phyloP scores from a whole-genome alignment of 2,329 filamentous ascomycete species.

The Lachnellula occidentalis region DNA sequence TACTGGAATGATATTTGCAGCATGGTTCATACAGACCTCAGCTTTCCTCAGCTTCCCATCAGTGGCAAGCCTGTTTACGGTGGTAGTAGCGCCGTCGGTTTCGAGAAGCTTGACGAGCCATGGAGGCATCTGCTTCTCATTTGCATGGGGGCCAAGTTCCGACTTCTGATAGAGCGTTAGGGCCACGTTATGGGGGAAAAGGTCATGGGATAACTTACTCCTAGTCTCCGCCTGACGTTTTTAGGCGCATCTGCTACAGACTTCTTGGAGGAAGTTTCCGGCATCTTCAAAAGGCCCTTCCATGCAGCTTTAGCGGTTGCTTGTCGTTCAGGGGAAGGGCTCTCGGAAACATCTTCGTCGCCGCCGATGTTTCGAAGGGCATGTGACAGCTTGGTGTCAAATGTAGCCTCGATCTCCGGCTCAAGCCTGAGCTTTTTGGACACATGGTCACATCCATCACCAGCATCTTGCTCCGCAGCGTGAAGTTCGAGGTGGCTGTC shows the following conservation, averaged over 20 bases:
- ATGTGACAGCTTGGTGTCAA: slow-evolving; percentile 24
- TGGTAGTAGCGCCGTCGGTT: slow-evolving; percentile 48
- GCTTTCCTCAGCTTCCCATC: slow-evolving; percentile 39
- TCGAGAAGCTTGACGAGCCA: slow-evolving; percentile 61
- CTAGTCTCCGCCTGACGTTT: slow-evolving; percentile 24
- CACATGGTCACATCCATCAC: slow-evolving; percentile 7
- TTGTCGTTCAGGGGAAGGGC: slow-evolving; percentile 15
- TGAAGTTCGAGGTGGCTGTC: slow-evolving; percentile 57
- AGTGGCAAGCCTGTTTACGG: slow-evolving; percentile 43
- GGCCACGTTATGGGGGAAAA: slow-evolving; percentile 8
- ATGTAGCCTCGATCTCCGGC: slow-evolving; percentile 11
- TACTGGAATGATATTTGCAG: slow-evolving; percentile 52
- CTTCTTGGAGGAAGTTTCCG: slow-evolving; percentile 14
- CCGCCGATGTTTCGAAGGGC: slow-evolving; percentile 22
- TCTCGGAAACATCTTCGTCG: slow-evolving; percentile 4
- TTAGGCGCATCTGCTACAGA: slow-evolving; percentile 1
- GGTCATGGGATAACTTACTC: slow-evolving; percentile 26
- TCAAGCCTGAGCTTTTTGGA: slow-evolving; percentile 16
- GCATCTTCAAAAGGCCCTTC: slow-evolving; percentile 31
- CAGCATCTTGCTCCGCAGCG: slow-evolving; percentile 17
- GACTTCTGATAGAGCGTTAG: slow-evolving; percentile 34
- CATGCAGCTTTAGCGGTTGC: slow-evolving; percentile 24
- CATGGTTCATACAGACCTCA: slow-evolving; percentile 42
- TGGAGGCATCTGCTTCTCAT: slow-evolving; percentile 69
- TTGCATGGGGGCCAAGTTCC: slow-evolving; percentile 66